These are phyloP conservation scores for Pyrenophora tritici-repentis DNA, from an alignment of 2,329 filamentous ascomycete species.

Conservation along the genomic window DNA sequence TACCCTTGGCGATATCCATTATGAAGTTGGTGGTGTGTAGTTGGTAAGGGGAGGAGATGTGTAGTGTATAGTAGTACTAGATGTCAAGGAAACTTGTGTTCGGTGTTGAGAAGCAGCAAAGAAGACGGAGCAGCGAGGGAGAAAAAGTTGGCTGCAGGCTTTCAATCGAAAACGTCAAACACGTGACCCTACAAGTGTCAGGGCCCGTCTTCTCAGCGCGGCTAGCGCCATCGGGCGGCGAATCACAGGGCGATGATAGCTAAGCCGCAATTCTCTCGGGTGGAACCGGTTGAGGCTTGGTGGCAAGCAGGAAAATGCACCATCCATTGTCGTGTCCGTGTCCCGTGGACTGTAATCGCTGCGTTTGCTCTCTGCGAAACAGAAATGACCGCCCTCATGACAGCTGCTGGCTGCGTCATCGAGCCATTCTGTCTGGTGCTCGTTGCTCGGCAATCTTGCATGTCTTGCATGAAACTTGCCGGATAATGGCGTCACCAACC, in stretches of 20 bases:
- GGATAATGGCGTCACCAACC: conserved; percentile 8
- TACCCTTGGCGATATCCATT: conserved; percentile 51
- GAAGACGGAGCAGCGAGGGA: conserved; percentile 21
- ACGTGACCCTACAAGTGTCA: conserved; percentile 3
- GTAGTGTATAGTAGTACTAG: neutral
- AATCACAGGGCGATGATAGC: conserved; percentile 21
- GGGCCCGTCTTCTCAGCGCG: conserved; percentile 1
- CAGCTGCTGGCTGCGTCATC: neutral
- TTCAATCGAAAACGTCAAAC: conserved; percentile 28
- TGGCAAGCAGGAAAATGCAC: conserved; percentile 6
- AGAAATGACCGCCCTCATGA: too few species aligned
- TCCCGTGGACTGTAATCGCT: conserved; percentile 3
- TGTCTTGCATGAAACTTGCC: neutral
- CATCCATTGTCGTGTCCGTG: too few species aligned
- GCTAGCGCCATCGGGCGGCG: conserved; percentile 6
- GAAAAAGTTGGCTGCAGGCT: conserved; percentile 27
- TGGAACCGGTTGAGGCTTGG: conserved; percentile 20
- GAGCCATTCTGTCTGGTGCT: neutral
- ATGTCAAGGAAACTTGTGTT: neutral
- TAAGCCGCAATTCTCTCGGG: conserved; percentile 22
- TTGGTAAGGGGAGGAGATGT: conserved; percentile 7
- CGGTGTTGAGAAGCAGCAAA: conserved; percentile 20
- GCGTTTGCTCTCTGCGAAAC: neutral
- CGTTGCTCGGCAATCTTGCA: conserved; percentile 9
- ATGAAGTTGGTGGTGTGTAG: conserved; percentile 29